A percentile compares a stretch with the other conserved stretches of the same genome.
Evolutionary conservation across 2,329 filamentous ascomycete species (phyloP).

Genomic region (Penicillium sp.): DNA sequence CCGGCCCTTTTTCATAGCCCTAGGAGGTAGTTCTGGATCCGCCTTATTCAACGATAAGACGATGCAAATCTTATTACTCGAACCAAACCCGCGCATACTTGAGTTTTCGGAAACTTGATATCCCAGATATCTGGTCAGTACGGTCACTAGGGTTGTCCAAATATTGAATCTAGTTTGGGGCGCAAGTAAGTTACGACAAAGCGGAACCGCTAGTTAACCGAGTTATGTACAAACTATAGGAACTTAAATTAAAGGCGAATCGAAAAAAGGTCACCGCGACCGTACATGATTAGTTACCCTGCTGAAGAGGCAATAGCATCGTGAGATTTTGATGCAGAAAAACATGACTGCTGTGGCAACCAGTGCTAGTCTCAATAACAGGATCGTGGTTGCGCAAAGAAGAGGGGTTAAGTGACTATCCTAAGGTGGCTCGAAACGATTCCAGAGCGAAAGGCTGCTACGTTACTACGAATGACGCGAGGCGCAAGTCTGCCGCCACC

Average conservation of each 20-base stretch:
- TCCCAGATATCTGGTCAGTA: not conserved
- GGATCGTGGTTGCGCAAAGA: not conserved
- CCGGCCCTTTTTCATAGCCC: not conserved
- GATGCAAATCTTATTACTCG: not conserved
- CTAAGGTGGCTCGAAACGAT: not conserved
- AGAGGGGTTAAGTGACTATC: not conserved
- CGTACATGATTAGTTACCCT: too few species aligned
- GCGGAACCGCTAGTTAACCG: not conserved
- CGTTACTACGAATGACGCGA: too few species aligned
- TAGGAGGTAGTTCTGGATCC: not conserved
- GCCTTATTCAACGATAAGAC: not conserved
- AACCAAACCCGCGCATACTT: not conserved
- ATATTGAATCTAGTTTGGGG: not conserved
- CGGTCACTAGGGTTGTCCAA: not conserved
- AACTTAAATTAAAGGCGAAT: too few species aligned
- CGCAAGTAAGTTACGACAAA: not conserved
- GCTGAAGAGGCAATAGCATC: not conserved
- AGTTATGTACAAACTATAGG: not conserved
- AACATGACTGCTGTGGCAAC: not conserved
- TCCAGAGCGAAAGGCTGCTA: not conserved
- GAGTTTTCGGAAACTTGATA: too few species aligned
- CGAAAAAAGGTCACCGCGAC: too few species aligned
- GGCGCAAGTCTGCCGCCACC: too few species aligned
- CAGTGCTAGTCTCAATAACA: not conserved
- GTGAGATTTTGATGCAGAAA: not conserved